Conservation (phyloP, 345 rosid genomes). For the Turritis glabra region DNA sequence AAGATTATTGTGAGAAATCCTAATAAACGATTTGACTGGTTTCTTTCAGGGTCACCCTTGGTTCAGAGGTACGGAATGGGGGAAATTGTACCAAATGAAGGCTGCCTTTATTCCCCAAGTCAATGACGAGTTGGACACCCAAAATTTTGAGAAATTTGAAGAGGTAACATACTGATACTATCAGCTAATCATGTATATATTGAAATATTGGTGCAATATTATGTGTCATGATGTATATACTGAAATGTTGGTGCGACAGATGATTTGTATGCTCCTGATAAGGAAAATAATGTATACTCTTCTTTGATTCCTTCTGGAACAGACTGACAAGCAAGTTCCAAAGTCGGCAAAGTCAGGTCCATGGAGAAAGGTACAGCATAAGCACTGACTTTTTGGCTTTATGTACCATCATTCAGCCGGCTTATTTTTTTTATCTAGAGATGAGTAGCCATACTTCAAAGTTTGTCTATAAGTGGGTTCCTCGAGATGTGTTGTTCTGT, state of each 20-base stretch:
- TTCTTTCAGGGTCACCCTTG: conserved; percentile 78
- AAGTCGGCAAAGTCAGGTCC: conserved; percentile 73
- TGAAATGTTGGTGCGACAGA: conserved; percentile 18
- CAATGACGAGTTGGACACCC: conserved; percentile 97
- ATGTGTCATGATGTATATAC: conserved; percentile 15
- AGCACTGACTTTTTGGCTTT: not conserved
- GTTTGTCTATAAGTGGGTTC: not conserved
- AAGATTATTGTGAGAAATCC: not conserved
- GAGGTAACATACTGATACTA: conserved; percentile 56
- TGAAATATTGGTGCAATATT: not conserved
- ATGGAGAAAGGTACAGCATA: conserved; percentile 75
- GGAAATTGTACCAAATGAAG: conserved; percentile 75
- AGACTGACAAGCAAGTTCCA: conserved; percentile 72
- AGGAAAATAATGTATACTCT: conserved; percentile 20
- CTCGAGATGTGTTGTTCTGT: not conserved
- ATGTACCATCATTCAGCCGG: not conserved
- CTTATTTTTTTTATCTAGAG: not conserved
- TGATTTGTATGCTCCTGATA: conserved; percentile 12
- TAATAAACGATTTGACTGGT: conserved; percentile 28
- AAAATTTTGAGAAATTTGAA: conserved; percentile 97
- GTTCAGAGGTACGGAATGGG: conserved; percentile 88
- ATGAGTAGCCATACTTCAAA: not conserved
- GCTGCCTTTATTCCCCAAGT: conserved; percentile 98
- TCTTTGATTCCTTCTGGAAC: conserved; percentile 40
- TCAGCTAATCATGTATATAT: conserved; percentile 7